These are phyloP conservation scores for Pseudocercospora fuligena DNA, from an alignment of 2,329 filamentous ascomycete species.

Conservation along the genomic window DNA sequence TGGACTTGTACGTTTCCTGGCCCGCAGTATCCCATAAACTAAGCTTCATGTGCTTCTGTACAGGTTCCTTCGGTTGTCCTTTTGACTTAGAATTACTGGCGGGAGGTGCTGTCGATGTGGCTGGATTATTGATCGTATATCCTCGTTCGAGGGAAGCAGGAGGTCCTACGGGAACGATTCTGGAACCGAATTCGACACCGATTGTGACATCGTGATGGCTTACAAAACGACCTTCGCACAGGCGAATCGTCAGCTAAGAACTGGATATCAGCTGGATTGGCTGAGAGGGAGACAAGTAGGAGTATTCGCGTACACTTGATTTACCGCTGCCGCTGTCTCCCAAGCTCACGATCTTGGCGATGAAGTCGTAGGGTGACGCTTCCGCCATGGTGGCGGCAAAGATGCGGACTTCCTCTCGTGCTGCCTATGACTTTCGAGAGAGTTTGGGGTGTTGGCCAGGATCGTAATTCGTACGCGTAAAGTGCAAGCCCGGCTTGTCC, in stretches of 20 bases:
- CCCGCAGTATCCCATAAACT: constrained; percentile 95
- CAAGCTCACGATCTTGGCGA: constrained; percentile 97
- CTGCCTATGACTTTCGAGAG: background rate
- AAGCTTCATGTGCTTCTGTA: constrained; percentile 85
- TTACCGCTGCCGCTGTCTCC: constrained; percentile 97
- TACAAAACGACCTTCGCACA: constrained; percentile 95
- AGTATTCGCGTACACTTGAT: constrained; percentile 64
- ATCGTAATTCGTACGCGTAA: background rate
- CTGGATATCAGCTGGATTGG: constrained; percentile 33
- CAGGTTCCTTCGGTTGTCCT: constrained; percentile 43
- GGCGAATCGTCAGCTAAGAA: constrained; percentile 78
- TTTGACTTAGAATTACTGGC: constrained; percentile 40
- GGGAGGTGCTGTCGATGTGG: constrained; percentile 27
- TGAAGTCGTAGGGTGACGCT: constrained; percentile 84
- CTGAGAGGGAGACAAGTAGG: constrained; percentile 20
- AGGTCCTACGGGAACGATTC: constrained; percentile 88
- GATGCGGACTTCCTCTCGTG: background rate
- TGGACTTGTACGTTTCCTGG: constrained; percentile 96
- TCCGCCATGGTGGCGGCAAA: constrained; percentile 24
- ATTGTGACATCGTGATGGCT: constrained; percentile 96
- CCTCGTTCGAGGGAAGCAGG: constrained; percentile 65
- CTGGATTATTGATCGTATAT: constrained; percentile 59
- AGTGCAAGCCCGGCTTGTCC: no score
- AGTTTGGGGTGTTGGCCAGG: background rate
- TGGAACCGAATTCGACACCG: constrained; percentile 92